Conservation (phyloP, 83 land plant genomes). For the Picea abies region DNA sequence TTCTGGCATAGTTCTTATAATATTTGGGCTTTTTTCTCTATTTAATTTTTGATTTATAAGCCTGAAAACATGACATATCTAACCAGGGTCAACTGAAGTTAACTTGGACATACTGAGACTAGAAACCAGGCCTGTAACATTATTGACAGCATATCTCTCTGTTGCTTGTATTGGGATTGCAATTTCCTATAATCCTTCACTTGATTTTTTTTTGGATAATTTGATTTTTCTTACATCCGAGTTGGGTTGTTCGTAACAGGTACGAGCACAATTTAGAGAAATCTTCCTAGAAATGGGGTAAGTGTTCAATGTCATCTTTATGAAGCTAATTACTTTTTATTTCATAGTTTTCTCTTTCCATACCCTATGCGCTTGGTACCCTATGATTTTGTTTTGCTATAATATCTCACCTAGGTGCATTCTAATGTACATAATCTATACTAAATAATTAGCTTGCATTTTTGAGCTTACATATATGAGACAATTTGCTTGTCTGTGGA, state of each 20-base stretch:
- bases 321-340: not conserved
- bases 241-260: constrained; percentile 48
- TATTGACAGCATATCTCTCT: too few relatives aligned
- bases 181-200: too few relatives aligned
- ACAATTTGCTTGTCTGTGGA: not conserved
- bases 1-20: too few relatives aligned
- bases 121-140: too few relatives aligned
- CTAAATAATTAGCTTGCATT: not conserved
- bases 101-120: too few relatives aligned
- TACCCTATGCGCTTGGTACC: not conserved
- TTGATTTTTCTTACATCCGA: not conserved
- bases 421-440: not conserved
- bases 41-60: too few relatives aligned
- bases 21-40: too few relatives aligned
- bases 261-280: constrained; percentile 62
- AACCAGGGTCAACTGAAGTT: too few relatives aligned
- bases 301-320: constrained; percentile 1
- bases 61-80: too few relatives aligned
- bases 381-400: not conserved
- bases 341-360: not conserved
- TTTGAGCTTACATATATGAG: not conserved
- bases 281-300: constrained; percentile 95
- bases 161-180: too few relatives aligned
- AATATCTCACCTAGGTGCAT: too few relatives aligned
- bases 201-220: not conserved